Base-by-base conservation (phyloP, 1,284 basidiomycete genomes). In the Earliella scabrosa region DNA sequence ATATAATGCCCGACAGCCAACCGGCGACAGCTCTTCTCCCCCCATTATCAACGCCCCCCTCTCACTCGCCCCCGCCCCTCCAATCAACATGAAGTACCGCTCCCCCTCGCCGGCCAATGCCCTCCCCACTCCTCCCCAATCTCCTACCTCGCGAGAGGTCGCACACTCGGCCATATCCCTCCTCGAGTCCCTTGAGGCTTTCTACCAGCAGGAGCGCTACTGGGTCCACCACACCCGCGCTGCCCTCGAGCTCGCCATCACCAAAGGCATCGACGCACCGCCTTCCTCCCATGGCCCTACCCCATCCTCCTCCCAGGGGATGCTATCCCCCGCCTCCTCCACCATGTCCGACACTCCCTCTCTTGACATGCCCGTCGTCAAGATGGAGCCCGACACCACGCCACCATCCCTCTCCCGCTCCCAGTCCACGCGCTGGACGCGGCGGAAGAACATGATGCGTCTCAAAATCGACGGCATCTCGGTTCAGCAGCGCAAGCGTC, bases 141-240 rank as follows among this genome's bases (percentile, higher is more conserved):
- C 79, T 24, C 79, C 79, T 1, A 67, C 55, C 50, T 56, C 71
- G 1, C 66, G 63, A 41, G 73, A 72, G 44, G 68, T 71, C 35
- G 65, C 66, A 16, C 70, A 73, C 51, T 76, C 77, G 5, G 81
- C 86, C 16, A 73, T 81, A 47, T 73, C 77, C 57, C 79, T 86
- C 61, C 81, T 89, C 64, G 81, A 87, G 60, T 78, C 81, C 31
- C 81, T 90, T 51, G 75, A 84, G 41, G 72, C 79, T 14, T 88
- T 85, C 63, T 89, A 90, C 68, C 82, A 86, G 65, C 78, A 83
- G 63, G 83, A 87, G 71, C 82, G 82, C 40, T 81, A 81, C 72
- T 89, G 87, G 86, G 80, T 88, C 4, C 82, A 85, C 63, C 81
- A 75, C 53, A 70, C 69, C 34, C 69, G 70, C 34, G 73, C 72